phyloP scores from a whole-genome alignment of 495 filamentous ascomycete species.

The Acidomyces sp. region DNA sequence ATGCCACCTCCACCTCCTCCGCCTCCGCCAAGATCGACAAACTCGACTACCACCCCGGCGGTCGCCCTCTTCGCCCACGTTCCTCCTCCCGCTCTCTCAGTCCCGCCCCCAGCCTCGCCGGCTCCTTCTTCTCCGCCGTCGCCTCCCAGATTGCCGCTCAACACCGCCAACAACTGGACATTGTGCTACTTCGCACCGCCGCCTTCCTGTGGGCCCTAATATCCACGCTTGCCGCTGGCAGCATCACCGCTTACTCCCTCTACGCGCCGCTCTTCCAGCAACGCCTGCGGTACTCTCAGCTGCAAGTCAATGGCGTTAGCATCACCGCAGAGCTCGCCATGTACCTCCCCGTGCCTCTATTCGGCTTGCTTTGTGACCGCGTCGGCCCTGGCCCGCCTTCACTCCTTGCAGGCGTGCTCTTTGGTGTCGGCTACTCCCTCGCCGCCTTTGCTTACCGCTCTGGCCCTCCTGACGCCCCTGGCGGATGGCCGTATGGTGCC shows the following conservation, averaged over 20 bases:
- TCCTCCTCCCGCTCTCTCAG: conserved; percentile 17
- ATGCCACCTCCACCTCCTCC: neutral
- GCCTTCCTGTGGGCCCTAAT: conserved; percentile 51
- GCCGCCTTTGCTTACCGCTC: conserved; percentile 66
- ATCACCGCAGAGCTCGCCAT: conserved; percentile 72
- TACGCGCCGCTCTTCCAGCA: conserved; percentile 82
- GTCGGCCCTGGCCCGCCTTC: conserved; percentile 64
- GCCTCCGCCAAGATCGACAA: conserved; percentile 35
- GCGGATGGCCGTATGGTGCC: conserved; percentile 58
- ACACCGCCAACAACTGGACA: conserved; percentile 41
- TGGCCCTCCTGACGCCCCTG: conserved; percentile 37
- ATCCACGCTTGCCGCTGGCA: conserved; percentile 64
- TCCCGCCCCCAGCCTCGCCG: conserved; percentile 33
- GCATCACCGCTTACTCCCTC: conserved; percentile 75
- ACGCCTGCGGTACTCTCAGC: conserved; percentile 71
- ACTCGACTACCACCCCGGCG: conserved; percentile 47
- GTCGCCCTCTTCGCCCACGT: conserved; percentile 33
- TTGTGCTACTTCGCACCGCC: conserved; percentile 36
- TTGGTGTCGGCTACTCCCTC: conserved; percentile 68
- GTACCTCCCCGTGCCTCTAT: conserved; percentile 79
- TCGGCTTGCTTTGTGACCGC: conserved; percentile 83
- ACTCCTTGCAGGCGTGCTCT: conserved; percentile 54
- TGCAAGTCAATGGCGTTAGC: conserved; percentile 78
- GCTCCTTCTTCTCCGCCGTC: conserved; percentile 47
- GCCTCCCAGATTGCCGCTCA: conserved; percentile 48